Conservation (phyloP, 257 asterid species). For the Osmanthus fragrans region DNA sequence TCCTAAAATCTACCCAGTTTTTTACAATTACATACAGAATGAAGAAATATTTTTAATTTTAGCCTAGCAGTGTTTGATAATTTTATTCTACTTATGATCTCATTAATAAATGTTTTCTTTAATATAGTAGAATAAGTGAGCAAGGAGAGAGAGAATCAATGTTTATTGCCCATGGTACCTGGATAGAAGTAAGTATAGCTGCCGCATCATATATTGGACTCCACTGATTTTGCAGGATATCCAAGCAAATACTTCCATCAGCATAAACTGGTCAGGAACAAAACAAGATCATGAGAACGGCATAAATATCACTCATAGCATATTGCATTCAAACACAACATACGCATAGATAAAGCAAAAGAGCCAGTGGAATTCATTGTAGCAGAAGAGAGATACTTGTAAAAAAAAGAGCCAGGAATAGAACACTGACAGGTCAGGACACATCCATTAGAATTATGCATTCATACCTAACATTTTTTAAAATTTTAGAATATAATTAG, state of each 20-base stretch:
- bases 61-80: not conserved
- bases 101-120: not conserved
- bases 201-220: constrained; percentile 95
- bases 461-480: no score
- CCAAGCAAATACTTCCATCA: constrained; percentile 93
- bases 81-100: not conserved
- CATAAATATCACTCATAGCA: not conserved
- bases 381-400: not conserved
- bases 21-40: not conserved
- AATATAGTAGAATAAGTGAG: not conserved
- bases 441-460: no score
- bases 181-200: constrained; percentile 91
- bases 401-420: not conserved
- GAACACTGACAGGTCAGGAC: no score
- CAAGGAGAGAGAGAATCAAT: not conserved
- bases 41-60: not conserved
- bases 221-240: constrained; percentile 94
- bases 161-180: constrained; percentile 46
- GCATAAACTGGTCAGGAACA: constrained; percentile 66
- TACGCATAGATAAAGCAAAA: not conserved
- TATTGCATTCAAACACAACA: not conserved
- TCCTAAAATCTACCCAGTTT: no score
- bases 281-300: constrained; percentile 1
- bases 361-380: not conserved
- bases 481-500: no score